These are phyloP conservation scores for Metarhizium sp. DNA, from an alignment of 2,329 filamentous ascomycete genomes.

Conservation along the genomic window DNA sequence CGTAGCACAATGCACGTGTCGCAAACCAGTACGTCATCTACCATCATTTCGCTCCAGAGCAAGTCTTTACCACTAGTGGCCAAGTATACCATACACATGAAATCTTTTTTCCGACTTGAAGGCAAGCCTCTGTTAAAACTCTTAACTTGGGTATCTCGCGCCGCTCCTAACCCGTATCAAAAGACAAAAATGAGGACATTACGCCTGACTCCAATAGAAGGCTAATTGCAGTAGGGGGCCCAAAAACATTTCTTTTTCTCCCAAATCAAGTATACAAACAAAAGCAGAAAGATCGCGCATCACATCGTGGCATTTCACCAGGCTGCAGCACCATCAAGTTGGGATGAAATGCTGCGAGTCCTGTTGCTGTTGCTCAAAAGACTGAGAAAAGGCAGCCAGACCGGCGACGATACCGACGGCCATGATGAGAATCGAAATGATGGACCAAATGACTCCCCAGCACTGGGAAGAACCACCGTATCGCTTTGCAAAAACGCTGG, in stretches of 20 bases:
- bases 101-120: no score
- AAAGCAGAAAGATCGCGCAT: background rate
- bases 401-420: constrained; percentile 64
- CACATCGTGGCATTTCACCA: background rate
- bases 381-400: constrained; percentile 66
- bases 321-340: constrained; percentile 17
- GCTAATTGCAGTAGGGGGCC: no score
- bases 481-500: constrained; percentile 66
- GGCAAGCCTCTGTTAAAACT: no score
- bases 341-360: constrained; percentile 60
- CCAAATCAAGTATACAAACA: background rate
- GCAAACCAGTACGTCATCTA: background rate
- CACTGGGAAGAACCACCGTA: constrained; percentile 74
- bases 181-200: no score
- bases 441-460: constrained; percentile 72
- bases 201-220: no score
- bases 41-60: background rate
- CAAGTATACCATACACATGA: no score
- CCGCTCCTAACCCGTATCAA: no score
- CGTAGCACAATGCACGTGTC: background rate
- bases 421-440: constrained; percentile 66
- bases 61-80: background rate
- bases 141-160: no score
- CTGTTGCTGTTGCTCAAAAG: constrained; percentile 56
- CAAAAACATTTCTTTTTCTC: background rate